phyloP scores from a whole-genome alignment of 2,329 filamentous ascomycete species.

The Ceratocystis lukuohia region DNA sequence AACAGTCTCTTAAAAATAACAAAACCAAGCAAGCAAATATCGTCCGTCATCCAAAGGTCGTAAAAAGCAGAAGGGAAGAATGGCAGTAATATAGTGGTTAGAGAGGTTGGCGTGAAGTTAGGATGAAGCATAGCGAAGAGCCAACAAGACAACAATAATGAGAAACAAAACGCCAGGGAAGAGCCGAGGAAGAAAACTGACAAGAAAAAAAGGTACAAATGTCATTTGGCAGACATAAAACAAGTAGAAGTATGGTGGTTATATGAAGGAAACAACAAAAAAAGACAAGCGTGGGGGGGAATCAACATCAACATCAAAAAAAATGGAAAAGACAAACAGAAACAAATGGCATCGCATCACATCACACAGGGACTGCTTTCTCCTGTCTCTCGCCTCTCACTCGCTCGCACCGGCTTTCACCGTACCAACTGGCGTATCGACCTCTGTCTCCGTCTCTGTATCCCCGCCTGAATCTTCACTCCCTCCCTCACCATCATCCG shows the following conservation, averaged over 20 bases:
- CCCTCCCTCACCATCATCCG: constrained; percentile 24
- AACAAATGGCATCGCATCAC: too few relatives aligned
- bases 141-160: not conserved
- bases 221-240: constrained; percentile 7
- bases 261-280: not conserved
- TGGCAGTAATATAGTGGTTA: not conserved
- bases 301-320: constrained; percentile 10
- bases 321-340: not conserved
- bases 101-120: not conserved
- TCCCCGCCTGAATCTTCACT: constrained; percentile 22
- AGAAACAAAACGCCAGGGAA: not conserved
- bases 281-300: constrained; percentile 1
- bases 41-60: not conserved
- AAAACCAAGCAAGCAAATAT: not conserved
- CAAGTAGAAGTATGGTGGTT: not conserved
- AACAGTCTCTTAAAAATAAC: not conserved
- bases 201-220: not conserved
- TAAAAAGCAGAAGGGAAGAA: not conserved
- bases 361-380: too few relatives aligned
- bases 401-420: not conserved
- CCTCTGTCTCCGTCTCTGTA: constrained; percentile 19
- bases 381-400: not conserved
- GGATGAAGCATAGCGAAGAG: not conserved
- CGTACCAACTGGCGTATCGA: constrained; percentile 11
- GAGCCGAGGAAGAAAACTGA: not conserved